phyloP scores from a whole-genome alignment of 805 yeast genomes.

The Zygosaccharomyces bisporus region DNA sequence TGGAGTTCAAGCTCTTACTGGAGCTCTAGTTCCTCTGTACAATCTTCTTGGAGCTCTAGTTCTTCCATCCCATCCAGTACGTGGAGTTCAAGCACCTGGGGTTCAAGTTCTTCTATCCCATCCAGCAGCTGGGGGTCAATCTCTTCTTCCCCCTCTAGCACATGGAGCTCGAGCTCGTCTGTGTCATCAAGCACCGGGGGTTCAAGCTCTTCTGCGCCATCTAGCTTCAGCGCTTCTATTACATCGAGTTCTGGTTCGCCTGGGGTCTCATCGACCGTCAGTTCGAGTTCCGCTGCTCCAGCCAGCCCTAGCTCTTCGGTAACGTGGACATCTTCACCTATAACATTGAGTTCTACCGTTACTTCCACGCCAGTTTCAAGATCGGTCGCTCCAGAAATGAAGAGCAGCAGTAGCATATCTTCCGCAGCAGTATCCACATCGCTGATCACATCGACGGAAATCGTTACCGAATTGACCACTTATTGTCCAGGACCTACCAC shows the following conservation, averaged over 20 bases:
- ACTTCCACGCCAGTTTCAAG: too few species aligned
- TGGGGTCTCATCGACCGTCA: background rate
- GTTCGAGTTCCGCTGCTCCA: background rate
- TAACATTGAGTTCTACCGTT: too few species aligned
- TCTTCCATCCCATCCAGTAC: background rate
- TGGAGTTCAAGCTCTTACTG: background rate
- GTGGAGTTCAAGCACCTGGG: background rate
- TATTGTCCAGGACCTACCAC: constrained; percentile 78
- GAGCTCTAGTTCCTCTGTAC: constrained; percentile 1
- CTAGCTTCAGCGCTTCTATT: background rate
- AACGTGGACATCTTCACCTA: too few species aligned
- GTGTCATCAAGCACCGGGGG: background rate
- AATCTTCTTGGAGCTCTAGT: background rate
- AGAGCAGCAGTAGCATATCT: too few species aligned
- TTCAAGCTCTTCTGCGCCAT: background rate
- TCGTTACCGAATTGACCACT: constrained; percentile 47
- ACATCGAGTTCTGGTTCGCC: background rate
- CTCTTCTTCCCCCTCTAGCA: background rate
- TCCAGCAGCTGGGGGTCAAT: too few species aligned
- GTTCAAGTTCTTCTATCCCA: background rate
- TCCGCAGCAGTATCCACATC: background rate
- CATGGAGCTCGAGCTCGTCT: background rate
- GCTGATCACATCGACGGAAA: constrained; percentile 13
- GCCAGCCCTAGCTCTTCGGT: background rate
- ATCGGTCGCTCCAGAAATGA: too few species aligned